Percentiles rank a stretch among this genome's conserved stretches.
Conservation (phyloP, 2,329 filamentous ascomycete genomes). For the Aspergillus arachidicola region DNA sequence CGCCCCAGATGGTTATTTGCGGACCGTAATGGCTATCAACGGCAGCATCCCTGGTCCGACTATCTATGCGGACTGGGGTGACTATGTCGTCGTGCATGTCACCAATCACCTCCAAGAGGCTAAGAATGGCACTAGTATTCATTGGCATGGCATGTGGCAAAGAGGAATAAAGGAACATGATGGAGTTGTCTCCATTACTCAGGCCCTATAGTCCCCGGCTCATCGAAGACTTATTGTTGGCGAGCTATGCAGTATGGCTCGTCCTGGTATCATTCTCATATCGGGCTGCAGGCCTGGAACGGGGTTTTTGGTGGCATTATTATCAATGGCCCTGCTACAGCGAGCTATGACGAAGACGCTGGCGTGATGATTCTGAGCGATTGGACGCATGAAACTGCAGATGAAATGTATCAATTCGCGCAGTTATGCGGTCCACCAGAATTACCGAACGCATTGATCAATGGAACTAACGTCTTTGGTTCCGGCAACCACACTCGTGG, state of each 20-base stretch:
- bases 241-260: conserved; percentile 35
- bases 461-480: conserved; percentile 19
- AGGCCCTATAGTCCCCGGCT: conserved; percentile 38
- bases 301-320: conserved; percentile 32
- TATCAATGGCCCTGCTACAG: conserved; percentile 25
- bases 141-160: conserved; percentile 33
- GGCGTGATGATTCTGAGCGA: conserved; percentile 41
- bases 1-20: background rate
- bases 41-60: conserved; percentile 5
- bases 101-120: background rate
- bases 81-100: conserved; percentile 4
- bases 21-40: background rate
- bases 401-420: background rate
- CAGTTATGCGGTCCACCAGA: background rate
- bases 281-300: conserved; percentile 32
- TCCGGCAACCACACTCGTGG: background rate
- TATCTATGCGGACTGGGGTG: conserved; percentile 10
- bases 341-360: conserved; percentile 28
- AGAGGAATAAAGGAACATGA: conserved; percentile 29
- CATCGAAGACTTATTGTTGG: conserved; percentile 35
- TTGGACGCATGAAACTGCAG: conserved; percentile 16
- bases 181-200: conserved; percentile 27
- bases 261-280: conserved; percentile 28
- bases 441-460: conserved; percentile 7
- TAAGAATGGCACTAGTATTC: conserved; percentile 13